phyloP scores from a whole-genome alignment of 495 filamentous ascomycete genomes.

The Penicillium flavigenum region DNA sequence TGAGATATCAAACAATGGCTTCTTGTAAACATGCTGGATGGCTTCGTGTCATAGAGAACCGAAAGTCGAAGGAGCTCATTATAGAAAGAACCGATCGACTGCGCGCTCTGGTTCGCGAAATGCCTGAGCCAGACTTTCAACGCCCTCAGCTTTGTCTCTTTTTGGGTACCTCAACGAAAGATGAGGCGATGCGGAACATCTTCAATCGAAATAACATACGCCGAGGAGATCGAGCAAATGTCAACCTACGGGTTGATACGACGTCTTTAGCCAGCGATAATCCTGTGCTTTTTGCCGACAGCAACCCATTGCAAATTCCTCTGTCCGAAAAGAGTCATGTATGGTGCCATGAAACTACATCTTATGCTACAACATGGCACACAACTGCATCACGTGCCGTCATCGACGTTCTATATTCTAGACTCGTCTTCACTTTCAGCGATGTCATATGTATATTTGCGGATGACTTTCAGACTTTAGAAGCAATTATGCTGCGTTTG shows the following conservation, averaged over 20 bases:
- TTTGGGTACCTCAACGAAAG: constrained; percentile 24
- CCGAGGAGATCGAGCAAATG: constrained; percentile 13
- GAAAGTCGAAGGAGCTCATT: constrained; percentile 14
- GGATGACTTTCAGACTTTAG: constrained; percentile 28
- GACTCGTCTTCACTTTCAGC: constrained; percentile 29
- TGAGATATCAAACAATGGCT: constrained; percentile 10
- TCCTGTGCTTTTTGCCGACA: constrained; percentile 27
- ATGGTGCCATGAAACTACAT: constrained; percentile 14
- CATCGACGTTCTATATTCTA: constrained; percentile 24
- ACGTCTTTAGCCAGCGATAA: constrained; percentile 16
- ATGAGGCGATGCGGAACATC: constrained; percentile 21
- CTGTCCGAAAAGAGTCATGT: constrained; percentile 4
- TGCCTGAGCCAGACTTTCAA: constrained; percentile 22
- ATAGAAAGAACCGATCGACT: constrained; percentile 24
- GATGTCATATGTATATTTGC: constrained; percentile 34
- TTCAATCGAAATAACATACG: constrained; percentile 23
- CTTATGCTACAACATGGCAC: constrained; percentile 13
- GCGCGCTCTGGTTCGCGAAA: constrained; percentile 17
- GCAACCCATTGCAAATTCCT: constrained; percentile 16
- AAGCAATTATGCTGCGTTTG: constrained; percentile 21
- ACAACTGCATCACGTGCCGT: constrained; percentile 8
- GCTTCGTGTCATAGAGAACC: constrained; percentile 18
- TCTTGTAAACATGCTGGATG: constrained; percentile 22
- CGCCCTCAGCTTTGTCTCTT: constrained; percentile 25
- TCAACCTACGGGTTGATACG: constrained; percentile 23